Evolutionary conservation across 805 yeast genomes (phyloP).

Genomic region (Saturnispora mendoncae): DNA sequence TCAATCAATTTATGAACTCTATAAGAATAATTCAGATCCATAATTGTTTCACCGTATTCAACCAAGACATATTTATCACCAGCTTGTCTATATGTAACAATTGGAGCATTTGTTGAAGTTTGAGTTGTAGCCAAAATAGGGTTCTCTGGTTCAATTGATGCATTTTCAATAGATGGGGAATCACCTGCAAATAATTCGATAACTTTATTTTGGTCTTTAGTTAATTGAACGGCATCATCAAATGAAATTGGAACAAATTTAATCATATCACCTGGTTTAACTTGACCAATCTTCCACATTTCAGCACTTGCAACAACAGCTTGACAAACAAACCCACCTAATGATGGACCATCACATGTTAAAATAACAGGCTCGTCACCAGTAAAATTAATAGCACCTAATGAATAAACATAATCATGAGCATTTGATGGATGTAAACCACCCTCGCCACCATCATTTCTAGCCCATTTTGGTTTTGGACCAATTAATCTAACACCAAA

Average conservation of each 20-base stretch:
- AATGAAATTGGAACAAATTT: slow-evolving; percentile 71
- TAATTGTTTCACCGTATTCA: slow-evolving; percentile 83
- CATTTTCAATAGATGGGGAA: slow-evolving; percentile 24
- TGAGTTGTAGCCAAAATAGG: slow-evolving; percentile 58
- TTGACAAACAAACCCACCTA: slow-evolving; percentile 96
- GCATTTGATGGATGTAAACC: slow-evolving; percentile 98
- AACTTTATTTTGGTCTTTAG: slow-evolving; percentile 47
- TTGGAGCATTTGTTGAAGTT: slow-evolving; percentile 46
- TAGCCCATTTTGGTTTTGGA: slow-evolving; percentile 96
- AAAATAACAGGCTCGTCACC: slow-evolving; percentile 98
- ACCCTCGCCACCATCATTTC: slow-evolving; percentile 94
- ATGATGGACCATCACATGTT: slow-evolving; percentile 95
- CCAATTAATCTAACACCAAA: slow-evolving; percentile 93
- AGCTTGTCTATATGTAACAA: slow-evolving; percentile 85
- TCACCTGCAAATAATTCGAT: slow-evolving; percentile 39
- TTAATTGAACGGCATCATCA: slow-evolving; percentile 58
- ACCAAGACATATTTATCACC: slow-evolving; percentile 90
- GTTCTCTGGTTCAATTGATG: slow-evolving; percentile 42
- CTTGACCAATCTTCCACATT: slow-evolving; percentile 98
- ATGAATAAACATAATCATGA: slow-evolving; percentile 92
- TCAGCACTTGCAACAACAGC: slow-evolving; percentile 95
- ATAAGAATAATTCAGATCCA: slow-evolving; percentile 81
- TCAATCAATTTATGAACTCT: slow-evolving; percentile 77
- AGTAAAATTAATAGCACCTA: slow-evolving; percentile 95
- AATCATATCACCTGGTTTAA: slow-evolving; percentile 85